Base-by-base conservation (phyloP, 2,329 filamentous ascomycete genomes). In the Neurospora crassa region DNA sequence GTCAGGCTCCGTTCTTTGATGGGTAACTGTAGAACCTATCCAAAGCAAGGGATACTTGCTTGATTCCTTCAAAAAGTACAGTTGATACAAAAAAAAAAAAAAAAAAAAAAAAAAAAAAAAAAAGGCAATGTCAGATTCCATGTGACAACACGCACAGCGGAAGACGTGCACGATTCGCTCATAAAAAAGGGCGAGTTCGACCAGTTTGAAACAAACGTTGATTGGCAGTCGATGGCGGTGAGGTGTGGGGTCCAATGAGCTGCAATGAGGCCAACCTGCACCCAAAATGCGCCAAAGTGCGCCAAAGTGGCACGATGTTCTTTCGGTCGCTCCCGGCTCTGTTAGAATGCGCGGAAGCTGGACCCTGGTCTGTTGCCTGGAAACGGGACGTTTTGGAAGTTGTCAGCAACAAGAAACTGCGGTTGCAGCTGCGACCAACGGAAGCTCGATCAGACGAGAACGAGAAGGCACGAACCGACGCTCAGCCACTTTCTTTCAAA, bases 401-500 rank as follows among this genome's bases (percentile, higher is more conserved):
- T 63, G 53, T 63, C 53, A 34, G 29, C 53, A 37, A 63, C 53
- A 20, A 53, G 20, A 53, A 53, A 53, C 47, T 59, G 24, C 24
- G 47, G 47, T 34, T 34, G 53, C 53, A 63, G 53, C 53, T 34
- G 53, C 53, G 53, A 37, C 53, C 1, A 24, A 53, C 3, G 47
- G 47, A 29, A 11, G 29, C 53, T 34, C 24, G 34, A 76, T 77
- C 76, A 76, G 75, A 73, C 75, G 75, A 77, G 73, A 76, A 75
- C 72, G 74, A 77, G 74, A 77, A 77, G 75, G 75, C 75, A 74
- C 75, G 67, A 53, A 41, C 40, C 24, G 37, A 63, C 53, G 53
- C 69, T 70, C 47, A 76, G 75, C 76, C 75, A 74, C 73, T 34
- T 71, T 71, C 70, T 77, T 77, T 47, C 47, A 73, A 77, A 77